These are phyloP conservation scores for Puccinellia tenuiflora DNA, from an alignment of 176 grass and related monocot genomes.

Conservation along the genomic window DNA sequence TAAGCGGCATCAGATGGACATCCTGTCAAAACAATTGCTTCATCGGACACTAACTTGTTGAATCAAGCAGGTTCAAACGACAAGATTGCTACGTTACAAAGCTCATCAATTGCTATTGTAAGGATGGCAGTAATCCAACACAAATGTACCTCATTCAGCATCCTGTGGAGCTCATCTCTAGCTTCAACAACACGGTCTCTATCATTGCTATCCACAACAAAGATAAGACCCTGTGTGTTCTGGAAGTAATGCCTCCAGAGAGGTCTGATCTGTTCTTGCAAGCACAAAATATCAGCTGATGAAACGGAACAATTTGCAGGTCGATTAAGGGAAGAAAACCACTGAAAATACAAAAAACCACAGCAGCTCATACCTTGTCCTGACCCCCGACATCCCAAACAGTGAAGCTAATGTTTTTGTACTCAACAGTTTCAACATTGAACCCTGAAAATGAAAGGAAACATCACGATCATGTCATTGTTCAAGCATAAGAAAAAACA, in stretches of 20 bases:
- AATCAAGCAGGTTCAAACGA: too few relatives aligned
- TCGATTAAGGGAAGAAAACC: background rate
- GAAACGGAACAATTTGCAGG: background rate
- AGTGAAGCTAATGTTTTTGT: conserved; percentile 94
- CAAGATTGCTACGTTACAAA: too few relatives aligned
- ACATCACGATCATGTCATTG: too few relatives aligned
- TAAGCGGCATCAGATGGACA: background rate
- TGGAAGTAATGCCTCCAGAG: conserved; percentile 24
- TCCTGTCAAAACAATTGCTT: background rate
- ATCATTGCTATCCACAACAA: conserved; percentile 22
- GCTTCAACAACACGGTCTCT: background rate
- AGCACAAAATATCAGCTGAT: background rate
- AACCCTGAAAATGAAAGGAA: conserved; percentile 39
- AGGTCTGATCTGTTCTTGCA: conserved; percentile 6
- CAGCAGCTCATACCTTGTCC: conserved; percentile 50
- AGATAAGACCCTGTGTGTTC: conserved; percentile 23
- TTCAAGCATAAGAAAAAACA: too few relatives aligned
- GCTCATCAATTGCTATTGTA: background rate
- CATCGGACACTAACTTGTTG: too few relatives aligned
- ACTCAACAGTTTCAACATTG: conserved; percentile 87
- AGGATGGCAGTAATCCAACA: background rate
- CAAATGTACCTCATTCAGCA: conserved; percentile 22
- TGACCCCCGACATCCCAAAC: conserved; percentile 93
- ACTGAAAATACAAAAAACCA: background rate
- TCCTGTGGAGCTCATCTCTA: conserved; percentile 21